Conservation (phyloP, 129 eudicot species). For the Gnaphalium uliginosum region DNA sequence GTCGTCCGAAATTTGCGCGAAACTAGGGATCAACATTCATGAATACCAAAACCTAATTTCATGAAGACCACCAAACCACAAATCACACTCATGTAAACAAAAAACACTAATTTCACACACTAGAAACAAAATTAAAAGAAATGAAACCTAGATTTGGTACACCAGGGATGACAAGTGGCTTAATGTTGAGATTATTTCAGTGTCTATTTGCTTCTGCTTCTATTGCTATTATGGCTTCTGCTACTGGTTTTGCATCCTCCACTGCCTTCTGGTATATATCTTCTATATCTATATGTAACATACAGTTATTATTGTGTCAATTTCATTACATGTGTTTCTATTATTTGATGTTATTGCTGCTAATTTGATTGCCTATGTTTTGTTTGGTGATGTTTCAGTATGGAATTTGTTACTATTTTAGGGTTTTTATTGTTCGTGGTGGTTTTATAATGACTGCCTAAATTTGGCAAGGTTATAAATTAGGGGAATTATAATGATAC, state of each 20-base stretch:
- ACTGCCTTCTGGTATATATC: constrained; percentile 65
- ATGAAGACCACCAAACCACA: background rate
- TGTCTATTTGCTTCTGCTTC: constrained; percentile 72
- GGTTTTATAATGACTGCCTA: background rate
- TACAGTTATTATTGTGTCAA: background rate
- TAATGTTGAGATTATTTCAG: constrained; percentile 58
- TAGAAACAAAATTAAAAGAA: background rate
- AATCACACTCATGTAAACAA: background rate
- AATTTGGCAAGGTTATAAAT: background rate
- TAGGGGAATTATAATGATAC: background rate
- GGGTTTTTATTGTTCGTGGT: background rate
- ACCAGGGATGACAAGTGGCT: constrained; percentile 66
- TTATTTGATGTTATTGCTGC: constrained; percentile 7
- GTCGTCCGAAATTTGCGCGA: background rate
- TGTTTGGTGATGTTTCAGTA: background rate
- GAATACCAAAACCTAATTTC: background rate
- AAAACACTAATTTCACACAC: background rate
- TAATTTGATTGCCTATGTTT: background rate
- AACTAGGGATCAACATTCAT: background rate
- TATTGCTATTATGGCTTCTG: constrained; percentile 58
- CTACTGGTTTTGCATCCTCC: constrained; percentile 59
- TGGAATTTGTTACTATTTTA: constrained; percentile 3
- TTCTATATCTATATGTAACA: background rate
- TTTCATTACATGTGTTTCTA: background rate
- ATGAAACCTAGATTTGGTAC: constrained; percentile 68